Evolutionary conservation across 495 filamentous ascomycete genomes (phyloP), one percentile per base, ranked within the genome.

Genomic region (Aspergillus ellipticus): DNA sequence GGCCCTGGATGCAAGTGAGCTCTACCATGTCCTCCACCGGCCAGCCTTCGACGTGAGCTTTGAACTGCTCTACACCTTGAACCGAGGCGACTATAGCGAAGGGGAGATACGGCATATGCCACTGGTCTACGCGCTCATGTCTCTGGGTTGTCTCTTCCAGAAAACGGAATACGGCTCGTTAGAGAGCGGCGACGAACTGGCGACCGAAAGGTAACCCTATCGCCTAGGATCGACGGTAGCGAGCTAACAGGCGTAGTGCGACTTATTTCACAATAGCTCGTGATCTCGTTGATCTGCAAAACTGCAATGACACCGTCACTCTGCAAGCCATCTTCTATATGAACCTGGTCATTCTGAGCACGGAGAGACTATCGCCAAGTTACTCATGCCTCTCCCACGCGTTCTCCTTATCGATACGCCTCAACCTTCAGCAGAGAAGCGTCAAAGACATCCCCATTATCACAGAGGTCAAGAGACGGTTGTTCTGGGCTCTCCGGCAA

Each of bases 311-410:
- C 35, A 17, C 54, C 16, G 37, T 54, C 8, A 54, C 43, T 3
- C 45, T 58, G 8, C 56, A 58, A 33, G 39, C 56, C n/a, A 58
- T 58, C 22, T 49, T 58, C 16, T 58, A 54, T 22, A 54, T 58
- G 56, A 51, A 58, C 42, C 35, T 58, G 1, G 50, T 54, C 24
- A 43, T 54, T 5, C 17, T 54, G n/a, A 49, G 45, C 39, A 54
- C 56, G 0, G 46, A 35, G 9, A 41, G 56, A 7, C 10, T 54
- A 10, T 43, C 31, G 2, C 47, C 46, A 7, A 35, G 45, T n/a
- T 58, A 54, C 19, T 50, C 56, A 9, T 53, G 39, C 19, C 45
- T 58, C 4, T 54, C 51, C 20, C 51, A 58, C 16, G 42, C 51
- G n/a, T 24, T 58, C 1, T 58, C 56, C n/a, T 26, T 58, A 37